Evolutionary conservation across 2,329 filamentous ascomycete genomes (phyloP).

Genomic region (Nemania abortiva): DNA sequence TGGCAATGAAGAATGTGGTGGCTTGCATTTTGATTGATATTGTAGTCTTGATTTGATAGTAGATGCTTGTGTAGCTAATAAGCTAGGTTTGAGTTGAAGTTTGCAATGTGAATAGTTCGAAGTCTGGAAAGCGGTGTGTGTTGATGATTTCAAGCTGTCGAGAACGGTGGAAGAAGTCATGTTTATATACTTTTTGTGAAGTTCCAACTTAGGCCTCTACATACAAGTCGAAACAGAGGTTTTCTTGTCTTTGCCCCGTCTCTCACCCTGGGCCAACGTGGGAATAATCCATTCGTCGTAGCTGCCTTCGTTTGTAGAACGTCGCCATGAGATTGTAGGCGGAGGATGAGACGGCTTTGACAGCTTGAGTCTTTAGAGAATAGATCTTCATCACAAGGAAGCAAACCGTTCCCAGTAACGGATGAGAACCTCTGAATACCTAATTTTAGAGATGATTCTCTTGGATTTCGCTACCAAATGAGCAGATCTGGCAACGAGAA

Average conservation of each 20-base stretch:
- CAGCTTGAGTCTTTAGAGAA: background rate
- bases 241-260: background rate
- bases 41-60: background rate
- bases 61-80: background rate
- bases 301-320: background rate
- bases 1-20: conserved; percentile 14
- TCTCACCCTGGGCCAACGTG: background rate
- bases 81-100: background rate
- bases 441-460: conserved; percentile 15
- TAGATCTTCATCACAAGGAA: background rate
- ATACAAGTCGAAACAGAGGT: too few species aligned
- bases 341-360: conserved; percentile 1
- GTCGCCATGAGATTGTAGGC: background rate
- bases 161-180: background rate
- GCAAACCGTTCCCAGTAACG: background rate
- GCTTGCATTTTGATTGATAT: conserved; percentile 20
- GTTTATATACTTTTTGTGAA: conserved; percentile 5
- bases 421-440: background rate
- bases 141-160: conserved; percentile 12
- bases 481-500: background rate
- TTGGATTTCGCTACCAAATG: background rate
- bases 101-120: background rate
- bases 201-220: background rate
- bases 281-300: background rate
- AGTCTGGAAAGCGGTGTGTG: background rate